These are phyloP conservation scores for Globisporangium spiculum DNA, from an alignment of 352 stramenopile species.

Conservation along the genomic window DNA sequence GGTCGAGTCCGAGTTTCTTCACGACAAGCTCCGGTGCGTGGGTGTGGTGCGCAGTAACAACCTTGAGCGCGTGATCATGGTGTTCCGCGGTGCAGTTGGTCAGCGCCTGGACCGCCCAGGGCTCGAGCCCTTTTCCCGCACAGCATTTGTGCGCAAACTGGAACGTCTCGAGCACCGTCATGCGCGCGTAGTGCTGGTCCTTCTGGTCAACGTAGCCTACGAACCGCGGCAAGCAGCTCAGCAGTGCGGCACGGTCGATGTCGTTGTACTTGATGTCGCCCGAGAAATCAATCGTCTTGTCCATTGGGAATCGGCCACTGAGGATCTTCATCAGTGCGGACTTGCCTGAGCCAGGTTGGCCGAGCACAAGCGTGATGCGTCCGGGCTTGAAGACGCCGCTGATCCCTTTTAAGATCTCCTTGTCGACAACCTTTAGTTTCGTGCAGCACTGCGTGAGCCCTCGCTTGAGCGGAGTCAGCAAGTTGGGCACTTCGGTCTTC, in stretches of 20 bases:
- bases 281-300: conserved; percentile 35
- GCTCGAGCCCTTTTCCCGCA: conserved; percentile 36
- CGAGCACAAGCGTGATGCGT: conserved; percentile 22
- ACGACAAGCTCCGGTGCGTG: conserved; percentile 35
- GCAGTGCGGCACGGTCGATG: conserved; percentile 20
- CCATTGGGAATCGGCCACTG: conserved; percentile 38
- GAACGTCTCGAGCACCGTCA: conserved; percentile 93
- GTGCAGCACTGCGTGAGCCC: conserved; percentile 15
- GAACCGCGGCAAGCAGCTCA: conserved; percentile 29
- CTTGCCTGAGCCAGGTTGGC: conserved; percentile 35
- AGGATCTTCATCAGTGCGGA: conserved; percentile 42
- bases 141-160: conserved; percentile 88
- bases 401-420: conserved; percentile 27
- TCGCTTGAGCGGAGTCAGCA: conserved; percentile 18
- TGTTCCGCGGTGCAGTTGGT: conserved; percentile 37
- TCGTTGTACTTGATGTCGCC: conserved; percentile 51
- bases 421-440: conserved; percentile 19
- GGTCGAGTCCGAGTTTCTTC: conserved; percentile 40
- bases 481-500: conserved; percentile 23
- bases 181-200: conserved; percentile 84
- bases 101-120: conserved; percentile 34
- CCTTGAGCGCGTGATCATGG: conserved; percentile 27
- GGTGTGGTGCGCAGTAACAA: conserved; percentile 36
- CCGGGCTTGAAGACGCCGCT: conserved; percentile 27
- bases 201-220: conserved; percentile 51